Base-by-base conservation (phyloP, 371 early-diverging fungal species). In the Capillidium rhysosporum region DNA sequence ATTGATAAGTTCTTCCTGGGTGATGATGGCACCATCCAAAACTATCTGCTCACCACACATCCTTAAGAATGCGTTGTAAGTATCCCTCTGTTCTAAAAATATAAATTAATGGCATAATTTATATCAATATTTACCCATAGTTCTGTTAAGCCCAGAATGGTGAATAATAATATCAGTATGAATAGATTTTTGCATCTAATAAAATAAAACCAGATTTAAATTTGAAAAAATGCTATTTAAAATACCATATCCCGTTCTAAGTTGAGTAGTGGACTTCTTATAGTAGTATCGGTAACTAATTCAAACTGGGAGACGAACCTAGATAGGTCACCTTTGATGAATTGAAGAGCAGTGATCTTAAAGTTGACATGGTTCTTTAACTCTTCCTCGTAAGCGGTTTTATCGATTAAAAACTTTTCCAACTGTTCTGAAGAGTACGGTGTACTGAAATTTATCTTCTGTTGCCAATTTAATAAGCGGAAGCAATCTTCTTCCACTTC, bases 401-500 rank as follows among this genome's bases (percentile, higher is more conserved):
- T 10, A 39, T 51, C 51, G 8, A 2, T 21, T 34, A 20, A 20
- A 39, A 51, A 51, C 51, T 51, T 51, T 29, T 51, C 30, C 12
- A 31, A n/a, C 2, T 20, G 25, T 14, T 53, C 54, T 1, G 40
- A 18, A 23, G 7, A 9, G 14, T 20, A 53, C 18, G 54, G 54
- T 12, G 41, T 40, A 9, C 14, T 12, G 40, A 53, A 53, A 14
- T 53, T 25, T 24, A 40, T 53, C 3, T 18, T 25, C 26, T 53
- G 40, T 7, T 53, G 40, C 54, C 54, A 53, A 14, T n/a, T 44
- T 18, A 25, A 4, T 20, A 53, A 29, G 1, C 40, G 41, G 28
- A 53, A 53, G 40, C 26, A 44, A 28, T 53, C 44, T 20, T 53
- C 45, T 20, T 53, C 54, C 16, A 53, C 18, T 43, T 53, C 54